Evolutionary conservation across 2,329 filamentous ascomycete genomes (phyloP).

Genomic region (Cordyceps cicadae): DNA sequence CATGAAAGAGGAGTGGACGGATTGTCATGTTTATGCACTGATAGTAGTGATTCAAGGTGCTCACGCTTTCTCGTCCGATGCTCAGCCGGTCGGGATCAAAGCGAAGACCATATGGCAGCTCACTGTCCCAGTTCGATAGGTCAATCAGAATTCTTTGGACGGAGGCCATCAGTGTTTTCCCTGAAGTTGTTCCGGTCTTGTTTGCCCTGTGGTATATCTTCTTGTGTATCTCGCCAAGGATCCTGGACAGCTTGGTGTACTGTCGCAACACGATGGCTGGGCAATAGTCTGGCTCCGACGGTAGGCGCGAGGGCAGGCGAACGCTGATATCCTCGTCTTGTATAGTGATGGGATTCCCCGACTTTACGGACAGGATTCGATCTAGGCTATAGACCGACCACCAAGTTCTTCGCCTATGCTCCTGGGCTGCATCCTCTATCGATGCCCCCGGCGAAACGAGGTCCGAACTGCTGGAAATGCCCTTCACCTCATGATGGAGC

Average conservation of each 20-base stretch:
- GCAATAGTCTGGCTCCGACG: constrained; percentile 31
- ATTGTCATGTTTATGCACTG: constrained; percentile 51
- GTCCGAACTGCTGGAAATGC: not conserved
- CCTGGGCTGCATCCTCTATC: constrained; percentile 33
- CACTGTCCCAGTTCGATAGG: constrained; percentile 40
- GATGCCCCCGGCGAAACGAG: constrained; percentile 16
- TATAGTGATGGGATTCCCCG: constrained; percentile 46
- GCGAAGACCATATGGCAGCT: constrained; percentile 38
- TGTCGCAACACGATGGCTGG: constrained; percentile 40
- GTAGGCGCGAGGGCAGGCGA: constrained; percentile 25
- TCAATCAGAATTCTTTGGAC: constrained; percentile 42
- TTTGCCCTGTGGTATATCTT: constrained; percentile 40
- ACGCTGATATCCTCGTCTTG: constrained; percentile 46
- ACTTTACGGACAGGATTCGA: constrained; percentile 44
- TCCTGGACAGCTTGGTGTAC: constrained; percentile 45
- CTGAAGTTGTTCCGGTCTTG: constrained; percentile 29
- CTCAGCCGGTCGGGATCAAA: constrained; percentile 39
- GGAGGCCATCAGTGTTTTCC: constrained; percentile 38
- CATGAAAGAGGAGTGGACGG: constrained; percentile 43
- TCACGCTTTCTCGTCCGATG: constrained; percentile 41
- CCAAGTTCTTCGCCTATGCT: constrained; percentile 45
- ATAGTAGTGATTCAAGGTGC: constrained; percentile 46
- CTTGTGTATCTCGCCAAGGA: constrained; percentile 38
- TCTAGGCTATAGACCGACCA: constrained; percentile 51
- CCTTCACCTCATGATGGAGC: constrained; percentile 43